Percentiles rank a stretch among this genome's conserved stretches.
phyloP scores from a whole-genome alignment of 2,329 filamentous ascomycete species.

The Aspergillus brunneoviolaceus region DNA sequence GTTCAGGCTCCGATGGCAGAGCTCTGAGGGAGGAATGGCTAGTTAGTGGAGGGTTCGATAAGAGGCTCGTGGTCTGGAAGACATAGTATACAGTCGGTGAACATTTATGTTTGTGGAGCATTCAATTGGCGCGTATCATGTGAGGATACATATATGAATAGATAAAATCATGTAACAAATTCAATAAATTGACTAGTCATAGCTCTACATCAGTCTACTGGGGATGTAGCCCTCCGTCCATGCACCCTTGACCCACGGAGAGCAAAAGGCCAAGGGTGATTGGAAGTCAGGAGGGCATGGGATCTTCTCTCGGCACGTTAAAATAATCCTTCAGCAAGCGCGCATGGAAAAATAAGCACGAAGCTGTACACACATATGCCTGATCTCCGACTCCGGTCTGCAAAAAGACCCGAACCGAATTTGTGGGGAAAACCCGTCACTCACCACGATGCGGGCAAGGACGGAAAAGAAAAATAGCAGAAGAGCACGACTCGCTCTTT shows the following conservation, averaged over 20 bases:
- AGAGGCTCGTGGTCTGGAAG: constrained; percentile 59
- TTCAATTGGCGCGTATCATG: not conserved
- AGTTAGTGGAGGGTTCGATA: constrained; percentile 65
- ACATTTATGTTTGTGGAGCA: not conserved
- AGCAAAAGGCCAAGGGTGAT: constrained; percentile 44
- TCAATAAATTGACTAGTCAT: not conserved
- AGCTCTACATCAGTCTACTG: constrained; percentile 7
- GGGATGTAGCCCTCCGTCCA: constrained; percentile 48
- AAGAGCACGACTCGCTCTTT: not conserved
- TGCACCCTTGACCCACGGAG: constrained; percentile 46
- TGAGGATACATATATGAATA: not conserved
- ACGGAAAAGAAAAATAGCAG: constrained; percentile 8
- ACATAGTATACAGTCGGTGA: constrained; percentile 2
- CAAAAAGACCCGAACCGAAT: constrained; percentile 9
- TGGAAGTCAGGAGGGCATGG: constrained; percentile 49
- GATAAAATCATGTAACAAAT: not conserved
- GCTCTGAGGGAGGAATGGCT: constrained; percentile 51
- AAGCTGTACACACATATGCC: constrained; percentile 75
- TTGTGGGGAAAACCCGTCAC: not conserved
- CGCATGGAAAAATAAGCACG: constrained; percentile 56
- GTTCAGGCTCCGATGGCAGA: constrained; percentile 20
- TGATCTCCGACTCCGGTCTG: constrained; percentile 12
- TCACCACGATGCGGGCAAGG: not conserved
- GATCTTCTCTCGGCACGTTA: constrained; percentile 62
- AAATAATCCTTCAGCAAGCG: constrained; percentile 65